A percentile compares a stretch with the other conserved stretches of the same genome.
These are phyloP conservation scores for Zymoseptoria crescenta DNA, from an alignment of 2,329 filamentous ascomycete genomes.

Conservation along the genomic window DNA sequence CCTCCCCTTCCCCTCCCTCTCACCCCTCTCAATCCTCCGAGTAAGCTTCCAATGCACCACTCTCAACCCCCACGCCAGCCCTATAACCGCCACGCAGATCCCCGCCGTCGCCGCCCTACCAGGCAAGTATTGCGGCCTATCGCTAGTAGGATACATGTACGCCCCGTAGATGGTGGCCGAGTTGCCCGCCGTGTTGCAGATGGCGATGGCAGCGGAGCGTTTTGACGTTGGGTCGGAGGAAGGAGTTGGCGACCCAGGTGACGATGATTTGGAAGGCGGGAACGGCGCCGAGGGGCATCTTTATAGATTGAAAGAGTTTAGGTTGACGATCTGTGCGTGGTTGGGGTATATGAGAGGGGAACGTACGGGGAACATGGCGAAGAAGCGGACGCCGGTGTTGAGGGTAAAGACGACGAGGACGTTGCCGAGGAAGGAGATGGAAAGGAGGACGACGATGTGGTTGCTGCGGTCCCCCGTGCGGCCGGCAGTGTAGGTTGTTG, in stretches of 20 bases:
- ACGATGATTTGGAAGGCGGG: constrained; percentile 28
- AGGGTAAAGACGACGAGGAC: constrained; percentile 48
- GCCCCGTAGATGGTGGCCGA: constrained; percentile 29
- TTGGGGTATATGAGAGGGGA: constrained; percentile 27
- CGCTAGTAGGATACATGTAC: constrained; percentile 28
- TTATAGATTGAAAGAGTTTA: too few species aligned
- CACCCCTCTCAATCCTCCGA: too few species aligned
- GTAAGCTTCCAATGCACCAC: too few species aligned
- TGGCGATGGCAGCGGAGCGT: constrained; percentile 73
- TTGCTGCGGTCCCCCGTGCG: constrained; percentile 48
- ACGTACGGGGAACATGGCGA: constrained; percentile 50
- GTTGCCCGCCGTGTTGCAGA: constrained; percentile 42
- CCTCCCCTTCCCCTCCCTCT: too few species aligned
- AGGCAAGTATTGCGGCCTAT: constrained; percentile 29
- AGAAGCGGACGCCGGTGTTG: constrained; percentile 47
- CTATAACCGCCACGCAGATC: too few species aligned
- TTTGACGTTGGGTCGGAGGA: constrained; percentile 52
- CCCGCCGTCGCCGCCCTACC: neutral
- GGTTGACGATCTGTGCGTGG: neutral
- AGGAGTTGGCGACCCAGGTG: constrained; percentile 18
- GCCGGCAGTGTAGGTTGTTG: constrained; percentile 49
- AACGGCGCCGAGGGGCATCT: constrained; percentile 15
- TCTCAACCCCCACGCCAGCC: too few species aligned
- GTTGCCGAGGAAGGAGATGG: constrained; percentile 47
- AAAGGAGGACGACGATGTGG: constrained; percentile 49